phyloP scores from a whole-genome alignment of 2,329 filamentous ascomycete species.

The Penicillium olsonii region DNA sequence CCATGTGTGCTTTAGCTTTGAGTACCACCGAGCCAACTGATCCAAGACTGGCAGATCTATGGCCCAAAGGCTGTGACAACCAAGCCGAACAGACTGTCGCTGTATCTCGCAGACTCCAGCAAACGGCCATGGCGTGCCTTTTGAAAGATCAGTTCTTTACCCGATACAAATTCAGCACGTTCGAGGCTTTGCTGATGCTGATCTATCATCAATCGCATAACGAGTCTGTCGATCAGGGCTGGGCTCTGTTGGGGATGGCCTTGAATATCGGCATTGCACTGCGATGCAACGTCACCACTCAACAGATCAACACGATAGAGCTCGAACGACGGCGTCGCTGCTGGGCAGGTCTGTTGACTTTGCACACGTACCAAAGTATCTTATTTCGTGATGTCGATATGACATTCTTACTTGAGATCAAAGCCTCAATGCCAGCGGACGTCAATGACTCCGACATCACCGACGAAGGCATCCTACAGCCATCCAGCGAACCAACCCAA shows the following conservation, averaged over 20 bases:
- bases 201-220: conserved; percentile 32
- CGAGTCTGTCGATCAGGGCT: conserved; percentile 26
- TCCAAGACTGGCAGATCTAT: conserved; percentile 21
- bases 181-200: conserved; percentile 33
- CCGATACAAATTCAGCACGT: conserved; percentile 29
- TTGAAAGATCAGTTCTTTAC: conserved; percentile 32
- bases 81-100: background rate
- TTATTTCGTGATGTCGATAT: conserved; percentile 24
- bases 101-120: conserved; percentile 9
- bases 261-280: conserved; percentile 33
- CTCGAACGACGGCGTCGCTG: conserved; percentile 31
- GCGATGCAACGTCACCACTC: conserved; percentile 29
- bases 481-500: conserved; percentile 27
- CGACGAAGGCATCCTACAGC: conserved; percentile 3
- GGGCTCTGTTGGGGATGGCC: conserved; percentile 33
- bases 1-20: conserved; percentile 26
- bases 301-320: conserved; percentile 21
- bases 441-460: conserved; percentile 27
- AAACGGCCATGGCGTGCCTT: conserved; percentile 29
- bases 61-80: background rate
- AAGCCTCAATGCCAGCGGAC: conserved; percentile 22
- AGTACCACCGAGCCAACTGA: conserved; percentile 25
- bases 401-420: conserved; percentile 26
- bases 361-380: conserved; percentile 36
- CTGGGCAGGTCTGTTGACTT: conserved; percentile 34